Evolutionary conservation across 73 alveolate species (phyloP).

Genomic region (Paramecium sexaurelia): DNA sequence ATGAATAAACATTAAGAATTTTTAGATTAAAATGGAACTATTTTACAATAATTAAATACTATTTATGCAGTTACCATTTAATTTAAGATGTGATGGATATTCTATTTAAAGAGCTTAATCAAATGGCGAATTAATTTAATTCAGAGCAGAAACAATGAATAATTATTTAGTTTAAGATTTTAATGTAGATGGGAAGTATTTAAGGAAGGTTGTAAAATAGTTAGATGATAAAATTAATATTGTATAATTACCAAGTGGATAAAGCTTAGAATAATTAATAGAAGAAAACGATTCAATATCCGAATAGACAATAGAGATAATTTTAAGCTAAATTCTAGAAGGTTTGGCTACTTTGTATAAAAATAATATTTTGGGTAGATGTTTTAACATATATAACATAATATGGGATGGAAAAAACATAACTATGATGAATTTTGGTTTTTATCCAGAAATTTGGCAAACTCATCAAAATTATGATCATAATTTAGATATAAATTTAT

Average conservation of each 20-base stretch:
- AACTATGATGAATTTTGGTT: not conserved
- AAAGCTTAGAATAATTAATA: not conserved
- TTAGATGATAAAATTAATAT: not conserved
- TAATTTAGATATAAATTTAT: not conserved
- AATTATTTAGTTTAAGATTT: not conserved
- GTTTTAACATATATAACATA: not conserved
- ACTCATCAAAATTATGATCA: not conserved
- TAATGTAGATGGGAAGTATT: not conserved
- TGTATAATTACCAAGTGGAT: not conserved
- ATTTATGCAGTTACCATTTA: not conserved
- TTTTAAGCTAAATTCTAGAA: not conserved
- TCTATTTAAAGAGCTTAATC: not conserved
- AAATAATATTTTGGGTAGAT: not conserved
- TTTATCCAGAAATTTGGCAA: not conserved
- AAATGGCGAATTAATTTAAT: not conserved
- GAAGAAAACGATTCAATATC: not conserved
- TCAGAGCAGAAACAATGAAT: not conserved
- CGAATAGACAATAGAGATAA: not conserved
- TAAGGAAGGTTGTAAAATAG: not conserved
- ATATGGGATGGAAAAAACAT: not conserved
- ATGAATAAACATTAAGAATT: not conserved
- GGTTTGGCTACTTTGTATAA: not conserved
- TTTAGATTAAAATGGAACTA: not conserved
- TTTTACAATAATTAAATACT: not conserved
- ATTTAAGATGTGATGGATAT: not conserved